Base-by-base conservation (phyloP, 2,329 filamentous ascomycete genomes). In the Beauveria varroae region DNA sequence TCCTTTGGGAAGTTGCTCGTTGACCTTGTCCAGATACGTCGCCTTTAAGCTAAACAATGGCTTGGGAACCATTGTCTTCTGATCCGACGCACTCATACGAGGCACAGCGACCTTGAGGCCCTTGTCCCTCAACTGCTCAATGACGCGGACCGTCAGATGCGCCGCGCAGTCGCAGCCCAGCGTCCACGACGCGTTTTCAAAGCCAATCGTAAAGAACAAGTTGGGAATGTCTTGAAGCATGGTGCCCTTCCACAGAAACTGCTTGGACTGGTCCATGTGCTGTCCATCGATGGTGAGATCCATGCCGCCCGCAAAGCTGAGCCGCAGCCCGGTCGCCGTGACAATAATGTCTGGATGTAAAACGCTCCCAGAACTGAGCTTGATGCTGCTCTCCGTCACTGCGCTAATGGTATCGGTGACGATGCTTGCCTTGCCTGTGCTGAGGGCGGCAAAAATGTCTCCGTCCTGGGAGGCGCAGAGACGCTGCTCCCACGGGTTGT, bases 211-310 rank as follows among this genome's bases (percentile, higher is more conserved):
- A 66, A 84, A 78, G 24, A 80, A 73, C 7, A 84, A 62, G 67
- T 89, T 89, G 1, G 86, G 86, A 2, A 88, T 71, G 52, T 82
- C 82, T 64, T 86, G 77, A 1, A 89, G 69, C 85, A 89, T 87
- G 51, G 78, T 73, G 7, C 78, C 75, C 66, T 82, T 82, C 86
- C 86, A 89, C 1, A 81, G 69, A 65, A 79, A 82, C 55, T 79
- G 79, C 1, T 76, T 71, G 0, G 73, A 64, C 26, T 79, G 65
- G 12, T 79, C 67, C 46, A 84, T 64, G 0, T 70, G 68, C 20
- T 73, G 64, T 6, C 79, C 80, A 64, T 89, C 83, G 7, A 88
- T 72, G 1, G 68, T 67, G 14, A 87, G 65, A 2, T 73, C 68
- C 37, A 83, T 78, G 22, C 77, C 76, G 26, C 85, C 85, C 1